phyloP scores from a whole-genome alignment of 306 rosid species.

The Trichosanthes truncata region DNA sequence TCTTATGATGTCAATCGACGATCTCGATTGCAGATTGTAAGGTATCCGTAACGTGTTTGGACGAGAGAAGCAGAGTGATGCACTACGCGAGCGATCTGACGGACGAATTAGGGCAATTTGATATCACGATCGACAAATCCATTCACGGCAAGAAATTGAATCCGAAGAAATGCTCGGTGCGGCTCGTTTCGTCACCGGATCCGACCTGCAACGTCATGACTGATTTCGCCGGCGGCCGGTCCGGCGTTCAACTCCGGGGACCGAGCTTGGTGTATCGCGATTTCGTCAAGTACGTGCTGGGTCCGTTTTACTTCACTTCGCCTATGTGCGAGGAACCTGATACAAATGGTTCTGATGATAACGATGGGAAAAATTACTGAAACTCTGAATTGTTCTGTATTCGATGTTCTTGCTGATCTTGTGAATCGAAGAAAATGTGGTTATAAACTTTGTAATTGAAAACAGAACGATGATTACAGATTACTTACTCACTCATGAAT shows the following conservation, averaged over 20 bases:
- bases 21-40: conserved; percentile 28
- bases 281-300: conserved; percentile 25
- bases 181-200: conserved; percentile 71
- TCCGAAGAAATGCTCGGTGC: conserved; percentile 32
- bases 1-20: neutral
- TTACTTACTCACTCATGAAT: neutral
- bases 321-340: conserved; percentile 65
- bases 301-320: conserved; percentile 56
- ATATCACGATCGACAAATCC: conserved; percentile 23
- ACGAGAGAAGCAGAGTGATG: conserved; percentile 44
- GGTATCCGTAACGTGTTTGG: conserved; percentile 68
- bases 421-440: neutral
- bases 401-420: neutral
- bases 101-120: conserved; percentile 50
- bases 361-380: neutral
- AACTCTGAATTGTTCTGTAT: neutral
- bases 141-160: conserved; percentile 38
- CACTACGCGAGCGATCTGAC: conserved; percentile 63
- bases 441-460: neutral
- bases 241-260: conserved; percentile 39
- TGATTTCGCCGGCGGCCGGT: conserved; percentile 45
- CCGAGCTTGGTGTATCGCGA: conserved; percentile 40
- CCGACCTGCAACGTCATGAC: conserved; percentile 57
- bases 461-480: neutral
- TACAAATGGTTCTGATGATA: neutral